Conservation (phyloP, 2,329 filamentous ascomycete genomes). For the Stagonosporopsis cucurbitacearum region DNA sequence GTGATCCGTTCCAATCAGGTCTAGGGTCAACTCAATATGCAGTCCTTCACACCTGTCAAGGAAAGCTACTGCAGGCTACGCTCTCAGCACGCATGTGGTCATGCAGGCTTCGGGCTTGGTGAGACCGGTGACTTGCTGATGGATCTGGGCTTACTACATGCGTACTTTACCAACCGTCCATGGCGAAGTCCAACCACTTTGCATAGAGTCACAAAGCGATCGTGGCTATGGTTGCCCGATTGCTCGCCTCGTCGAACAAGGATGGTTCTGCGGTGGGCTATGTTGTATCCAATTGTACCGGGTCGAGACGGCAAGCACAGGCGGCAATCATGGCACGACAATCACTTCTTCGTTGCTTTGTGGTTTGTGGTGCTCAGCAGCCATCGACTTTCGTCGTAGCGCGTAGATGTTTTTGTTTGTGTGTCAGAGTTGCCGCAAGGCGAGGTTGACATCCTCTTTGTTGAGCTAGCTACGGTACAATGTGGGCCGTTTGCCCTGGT, state of each 20-base stretch:
- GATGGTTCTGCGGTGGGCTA: slow-evolving; percentile 5
- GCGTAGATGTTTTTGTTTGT: slow-evolving; percentile 25
- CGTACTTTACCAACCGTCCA: slow-evolving; percentile 4
- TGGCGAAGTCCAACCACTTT: slow-evolving; percentile 1
- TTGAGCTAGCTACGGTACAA: slow-evolving; percentile 42
- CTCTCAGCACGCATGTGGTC: slow-evolving; percentile 25
- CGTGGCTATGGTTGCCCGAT: slow-evolving; percentile 24
- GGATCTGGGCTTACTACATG: slow-evolving; percentile 18
- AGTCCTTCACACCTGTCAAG: slow-evolving; percentile 20
- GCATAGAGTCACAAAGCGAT: slow-evolving; percentile 10
- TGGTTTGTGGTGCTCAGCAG: slow-evolving; percentile 18
- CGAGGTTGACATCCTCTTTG: slow-evolving; percentile 24
- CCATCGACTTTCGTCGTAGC: slow-evolving; percentile 21
- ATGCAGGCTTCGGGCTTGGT: slow-evolving; percentile 30
- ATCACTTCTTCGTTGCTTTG: not conserved
- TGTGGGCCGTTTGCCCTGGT: slow-evolving; percentile 47
- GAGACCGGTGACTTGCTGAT: slow-evolving; percentile 28
- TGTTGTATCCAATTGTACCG: too few species aligned
- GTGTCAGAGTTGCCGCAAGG: slow-evolving; percentile 22
- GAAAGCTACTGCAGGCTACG: slow-evolving; percentile 32
- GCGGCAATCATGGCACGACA: not conserved
- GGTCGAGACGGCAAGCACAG: too few species aligned
- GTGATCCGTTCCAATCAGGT: not conserved
- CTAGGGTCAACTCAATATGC: slow-evolving; percentile 6
- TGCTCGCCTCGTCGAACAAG: slow-evolving; percentile 1